A percentile compares a stretch with the other conserved stretches of the same genome.
Evolutionary conservation across 2,329 filamentous ascomycete genomes (phyloP).

Genomic region (Apiospora saccharicola): DNA sequence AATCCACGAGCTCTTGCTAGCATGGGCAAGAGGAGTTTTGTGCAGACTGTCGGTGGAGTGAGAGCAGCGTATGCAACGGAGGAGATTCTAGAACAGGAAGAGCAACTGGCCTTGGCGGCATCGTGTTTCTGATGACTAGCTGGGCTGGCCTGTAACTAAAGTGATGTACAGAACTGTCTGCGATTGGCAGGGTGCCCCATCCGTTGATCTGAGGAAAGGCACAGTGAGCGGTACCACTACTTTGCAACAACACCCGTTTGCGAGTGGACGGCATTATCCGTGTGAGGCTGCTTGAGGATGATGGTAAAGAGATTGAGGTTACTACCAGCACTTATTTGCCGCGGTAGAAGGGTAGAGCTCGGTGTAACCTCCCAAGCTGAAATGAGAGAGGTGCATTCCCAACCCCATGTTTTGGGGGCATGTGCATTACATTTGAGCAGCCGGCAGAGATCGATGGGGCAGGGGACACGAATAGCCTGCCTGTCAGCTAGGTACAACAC

Average conservation of each 20-base stretch:
- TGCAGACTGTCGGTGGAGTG: slow-evolving; percentile 3
- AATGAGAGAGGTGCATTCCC: slow-evolving; percentile 13
- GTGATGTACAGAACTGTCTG: slow-evolving; percentile 11
- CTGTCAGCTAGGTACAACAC: neutral
- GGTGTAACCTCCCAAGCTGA: slow-evolving; percentile 2
- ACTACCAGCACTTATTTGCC: slow-evolving; percentile 1
- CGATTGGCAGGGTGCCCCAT: slow-evolving; percentile 16
- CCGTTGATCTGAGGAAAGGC: neutral
- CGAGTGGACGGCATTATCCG: neutral
- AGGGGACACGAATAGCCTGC: neutral
- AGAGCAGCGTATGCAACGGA: slow-evolving; percentile 7
- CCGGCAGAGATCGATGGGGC: neutral
- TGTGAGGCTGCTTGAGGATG: neutral
- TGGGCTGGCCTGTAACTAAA: slow-evolving; percentile 9
- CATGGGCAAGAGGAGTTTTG: neutral
- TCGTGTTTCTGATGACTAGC: slow-evolving; percentile 21
- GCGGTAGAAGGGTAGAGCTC: neutral
- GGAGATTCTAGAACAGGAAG: slow-evolving; percentile 17
- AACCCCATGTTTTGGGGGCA: neutral
- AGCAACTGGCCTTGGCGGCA: neutral
- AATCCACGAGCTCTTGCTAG: neutral
- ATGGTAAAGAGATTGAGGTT: neutral
- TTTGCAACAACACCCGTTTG: slow-evolving; percentile 9
- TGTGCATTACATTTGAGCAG: neutral
- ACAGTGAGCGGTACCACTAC: neutral